phyloP scores from a whole-genome alignment of 495 filamentous ascomycete species.

The Penicillium robsamsonii region DNA sequence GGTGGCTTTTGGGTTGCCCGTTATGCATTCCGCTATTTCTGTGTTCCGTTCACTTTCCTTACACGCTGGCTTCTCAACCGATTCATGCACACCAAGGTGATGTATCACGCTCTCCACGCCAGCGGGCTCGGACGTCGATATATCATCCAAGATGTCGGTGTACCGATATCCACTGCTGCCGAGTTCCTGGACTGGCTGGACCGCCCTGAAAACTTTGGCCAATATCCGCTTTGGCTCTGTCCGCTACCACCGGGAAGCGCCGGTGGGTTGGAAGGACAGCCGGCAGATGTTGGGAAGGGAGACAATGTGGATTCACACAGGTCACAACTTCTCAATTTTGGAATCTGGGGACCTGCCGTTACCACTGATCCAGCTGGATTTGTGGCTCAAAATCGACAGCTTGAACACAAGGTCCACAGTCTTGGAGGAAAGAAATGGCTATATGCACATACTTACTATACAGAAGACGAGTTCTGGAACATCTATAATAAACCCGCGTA shows the following conservation, averaged over 20 bases:
- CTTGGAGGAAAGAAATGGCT: constrained; percentile 66
- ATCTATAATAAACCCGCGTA: constrained; percentile 51
- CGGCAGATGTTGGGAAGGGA: constrained; percentile 25
- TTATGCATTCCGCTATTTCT: constrained; percentile 54
- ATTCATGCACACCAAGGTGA: constrained; percentile 54
- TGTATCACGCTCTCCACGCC: constrained; percentile 56
- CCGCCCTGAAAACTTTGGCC: constrained; percentile 39
- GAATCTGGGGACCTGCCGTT: constrained; percentile 50
- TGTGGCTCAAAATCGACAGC: constrained; percentile 56
- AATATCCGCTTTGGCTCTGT: constrained; percentile 62
- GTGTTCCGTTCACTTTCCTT: constrained; percentile 51
- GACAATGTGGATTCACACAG: constrained; percentile 6
- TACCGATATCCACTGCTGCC: constrained; percentile 45
- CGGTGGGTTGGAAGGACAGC: constrained; percentile 13
- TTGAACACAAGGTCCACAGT: constrained; percentile 62
- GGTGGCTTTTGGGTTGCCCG: constrained; percentile 58
- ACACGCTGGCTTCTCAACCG: constrained; percentile 53
- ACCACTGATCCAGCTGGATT: constrained; percentile 31
- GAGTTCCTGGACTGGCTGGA: constrained; percentile 50
- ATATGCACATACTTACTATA: constrained; percentile 56
- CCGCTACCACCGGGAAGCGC: constrained; percentile 28
- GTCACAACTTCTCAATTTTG: constrained; percentile 51
- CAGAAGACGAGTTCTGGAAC: constrained; percentile 54
- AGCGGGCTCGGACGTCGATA: constrained; percentile 46
- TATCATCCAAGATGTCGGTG: constrained; percentile 57